Evolutionary conservation across 1,284 basidiomycete species (phyloP), one percentile per base, ranked within the genome.

Genomic region (Earliella scabrosa): DNA sequence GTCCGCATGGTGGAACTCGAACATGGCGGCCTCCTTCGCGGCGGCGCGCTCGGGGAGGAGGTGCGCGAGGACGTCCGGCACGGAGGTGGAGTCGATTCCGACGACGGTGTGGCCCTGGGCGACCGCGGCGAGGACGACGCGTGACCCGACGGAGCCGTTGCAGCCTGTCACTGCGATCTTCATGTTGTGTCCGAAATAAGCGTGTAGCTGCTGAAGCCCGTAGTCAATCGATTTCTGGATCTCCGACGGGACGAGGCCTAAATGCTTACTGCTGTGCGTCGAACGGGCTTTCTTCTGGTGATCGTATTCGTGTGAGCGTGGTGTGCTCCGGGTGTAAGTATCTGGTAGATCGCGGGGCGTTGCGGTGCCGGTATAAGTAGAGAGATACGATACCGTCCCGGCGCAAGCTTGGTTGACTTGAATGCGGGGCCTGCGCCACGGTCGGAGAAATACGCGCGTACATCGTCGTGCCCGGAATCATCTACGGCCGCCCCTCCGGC

Each of bases 141-240:
- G 79, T 53, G 70, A 75, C 11, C 88, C 88, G 21, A 92, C 79
- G 26, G 67, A 64, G 8, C 89, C 88, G 59, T 81, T 83, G 71
- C 82, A 83, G 31, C 88, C 88, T 24, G 87, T 87, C 13, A 90
- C 70, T n/a, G 79, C 83, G 46, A 72, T 51, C 56, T 66, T 69
- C 68, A 70, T 70, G n/a, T 21, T 35, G 7, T 32, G 31, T n/a
- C n/a, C n/a, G n/a, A n/a, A n/a, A n/a, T n/a, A n/a, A n/a, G n/a
- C n/a, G n/a, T n/a, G n/a, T n/a, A n/a, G n/a, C n/a, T n/a, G n/a
- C n/a, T n/a, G n/a, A n/a, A n/a, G n/a, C n/a, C n/a, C n/a, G n/a
- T n/a, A n/a, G n/a, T n/a, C n/a, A n/a, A n/a, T n/a, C n/a, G n/a
- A n/a, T n/a, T n/a, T n/a, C n/a, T n/a, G n/a, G n/a, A n/a, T n/a